These are phyloP conservation scores for Globisporangium middletonii DNA, from an alignment of 352 stramenopile genomes.

Conservation along the genomic window DNA sequence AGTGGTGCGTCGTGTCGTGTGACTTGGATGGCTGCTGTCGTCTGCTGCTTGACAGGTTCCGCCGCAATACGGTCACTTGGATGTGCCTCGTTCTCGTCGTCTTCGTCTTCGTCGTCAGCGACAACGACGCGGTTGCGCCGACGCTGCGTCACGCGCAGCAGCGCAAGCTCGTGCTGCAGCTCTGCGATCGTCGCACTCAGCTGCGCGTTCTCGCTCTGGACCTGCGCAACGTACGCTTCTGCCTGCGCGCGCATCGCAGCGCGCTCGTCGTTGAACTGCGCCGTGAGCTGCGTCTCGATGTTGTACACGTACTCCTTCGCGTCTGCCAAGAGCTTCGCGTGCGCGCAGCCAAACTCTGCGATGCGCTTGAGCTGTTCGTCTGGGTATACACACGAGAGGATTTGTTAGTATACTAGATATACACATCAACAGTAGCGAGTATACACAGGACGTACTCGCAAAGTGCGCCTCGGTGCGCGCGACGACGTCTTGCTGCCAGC, in stretches of 20 bases:
- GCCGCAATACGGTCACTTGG: too few species aligned
- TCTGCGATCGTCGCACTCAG: constrained; percentile 12
- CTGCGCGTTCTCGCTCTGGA: constrained; percentile 34
- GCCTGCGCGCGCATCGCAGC: constrained; percentile 35
- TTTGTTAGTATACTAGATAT: background rate
- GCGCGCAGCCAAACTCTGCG: constrained; percentile 65
- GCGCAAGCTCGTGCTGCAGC: constrained; percentile 5
- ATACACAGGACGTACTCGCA: constrained; percentile 38
- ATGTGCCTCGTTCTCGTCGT: background rate
- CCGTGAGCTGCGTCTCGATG: constrained; percentile 44
- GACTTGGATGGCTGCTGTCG: too few species aligned
- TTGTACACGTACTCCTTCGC: constrained; percentile 58
- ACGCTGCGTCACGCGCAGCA: background rate
- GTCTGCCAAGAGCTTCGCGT: constrained; percentile 57
- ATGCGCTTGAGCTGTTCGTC: constrained; percentile 78
- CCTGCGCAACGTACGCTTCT: constrained; percentile 46
- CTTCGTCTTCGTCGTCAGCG: background rate
- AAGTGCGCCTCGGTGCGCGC: constrained; percentile 64
- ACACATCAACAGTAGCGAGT: background rate
- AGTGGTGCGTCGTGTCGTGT: too few species aligned
- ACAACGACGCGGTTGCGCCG: constrained; percentile 4
- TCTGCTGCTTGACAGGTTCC: too few species aligned
- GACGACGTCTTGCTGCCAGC: constrained; percentile 53
- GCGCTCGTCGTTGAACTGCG: constrained; percentile 45
- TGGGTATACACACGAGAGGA: constrained; percentile 8